Conservation (phyloP, 345 rosid species). For the Gossypium stocksii region DNA sequence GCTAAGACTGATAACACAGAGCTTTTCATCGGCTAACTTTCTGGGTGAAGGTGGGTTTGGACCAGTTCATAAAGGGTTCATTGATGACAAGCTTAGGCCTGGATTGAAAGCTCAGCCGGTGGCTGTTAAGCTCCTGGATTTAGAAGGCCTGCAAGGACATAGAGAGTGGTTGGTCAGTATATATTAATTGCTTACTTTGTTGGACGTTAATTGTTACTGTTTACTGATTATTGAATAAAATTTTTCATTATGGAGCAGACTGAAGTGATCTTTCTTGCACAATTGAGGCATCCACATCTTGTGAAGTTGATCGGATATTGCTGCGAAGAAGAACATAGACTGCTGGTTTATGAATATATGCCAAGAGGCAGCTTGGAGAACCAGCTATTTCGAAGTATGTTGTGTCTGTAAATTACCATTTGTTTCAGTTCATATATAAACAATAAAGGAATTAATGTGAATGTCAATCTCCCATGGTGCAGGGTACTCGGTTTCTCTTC, state of each 20-base stretch:
- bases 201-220: background rate
- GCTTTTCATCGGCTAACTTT: slow-evolving; percentile 62
- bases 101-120: slow-evolving; percentile 83
- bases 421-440: background rate
- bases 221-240: background rate
- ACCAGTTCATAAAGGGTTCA: slow-evolving; percentile 78
- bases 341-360: slow-evolving; percentile 82
- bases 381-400: slow-evolving; percentile 77
- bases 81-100: slow-evolving; percentile 77
- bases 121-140: slow-evolving; percentile 74
- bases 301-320: slow-evolving; percentile 89
- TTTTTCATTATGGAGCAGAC: slow-evolving; percentile 34
- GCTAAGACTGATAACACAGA: slow-evolving; percentile 72
- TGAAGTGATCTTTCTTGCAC: slow-evolving; percentile 82
- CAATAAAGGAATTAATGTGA: background rate
- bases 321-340: slow-evolving; percentile 84
- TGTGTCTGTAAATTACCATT: background rate
- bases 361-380: slow-evolving; percentile 93
- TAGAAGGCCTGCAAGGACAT: slow-evolving; percentile 87
- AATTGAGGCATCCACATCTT: slow-evolving; percentile 68
- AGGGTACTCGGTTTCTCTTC: slow-evolving; percentile 75
- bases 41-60: slow-evolving; percentile 96
- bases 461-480: background rate
- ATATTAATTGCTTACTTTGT: background rate
- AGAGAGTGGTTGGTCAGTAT: slow-evolving; percentile 82